Percentiles rank a stretch among this genome's conserved stretches.
Evolutionary conservation across 805 yeast species (phyloP).

Genomic region (Candida xyloterini): DNA sequence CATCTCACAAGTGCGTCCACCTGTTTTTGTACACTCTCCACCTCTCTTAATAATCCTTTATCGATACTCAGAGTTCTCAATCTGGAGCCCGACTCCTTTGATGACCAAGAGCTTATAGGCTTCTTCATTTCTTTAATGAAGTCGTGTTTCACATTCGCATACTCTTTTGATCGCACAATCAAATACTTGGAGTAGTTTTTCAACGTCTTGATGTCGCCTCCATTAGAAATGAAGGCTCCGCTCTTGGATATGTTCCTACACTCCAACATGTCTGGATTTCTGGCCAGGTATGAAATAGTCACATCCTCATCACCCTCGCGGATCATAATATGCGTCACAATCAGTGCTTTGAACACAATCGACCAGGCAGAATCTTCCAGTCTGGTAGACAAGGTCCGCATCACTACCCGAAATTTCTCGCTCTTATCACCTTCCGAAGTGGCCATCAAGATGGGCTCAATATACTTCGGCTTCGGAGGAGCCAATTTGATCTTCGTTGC

Average conservation of each 20-base stretch:
- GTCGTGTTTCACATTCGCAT: slow-evolving; percentile 60
- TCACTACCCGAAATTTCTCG: slow-evolving; percentile 64
- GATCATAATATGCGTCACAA: slow-evolving; percentile 86
- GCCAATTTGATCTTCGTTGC: slow-evolving; percentile 80
- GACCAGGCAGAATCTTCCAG: slow-evolving; percentile 87
- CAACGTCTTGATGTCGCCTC: slow-evolving; percentile 53
- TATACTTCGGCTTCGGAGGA: slow-evolving; percentile 95
- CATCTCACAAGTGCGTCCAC: slow-evolving; percentile 73
- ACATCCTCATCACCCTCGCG: slow-evolving; percentile 85
- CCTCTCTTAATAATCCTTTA: slow-evolving; percentile 78
- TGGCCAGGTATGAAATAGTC: slow-evolving; percentile 65
- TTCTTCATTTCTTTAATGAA: slow-evolving; percentile 66
- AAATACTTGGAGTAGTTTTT: slow-evolving; percentile 72
- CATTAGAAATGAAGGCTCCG: slow-evolving; percentile 33
- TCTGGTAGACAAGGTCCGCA: slow-evolving; percentile 59
- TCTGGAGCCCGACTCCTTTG: slow-evolving; percentile 51
- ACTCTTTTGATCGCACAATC: slow-evolving; percentile 65
- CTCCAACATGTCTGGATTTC: slow-evolving; percentile 59
- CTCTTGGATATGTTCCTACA: slow-evolving; percentile 36
- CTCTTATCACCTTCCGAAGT: slow-evolving; percentile 48
- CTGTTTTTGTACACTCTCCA: slow-evolving; percentile 81
- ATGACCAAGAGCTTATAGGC: slow-evolving; percentile 31
- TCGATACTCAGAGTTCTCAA: slow-evolving; percentile 65
- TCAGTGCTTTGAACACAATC: slow-evolving; percentile 77
- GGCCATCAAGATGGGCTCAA: slow-evolving; percentile 84